Percentiles rank a stretch among this genome's conserved stretches.
Evolutionary conservation across 2,329 filamentous ascomycete genomes (phyloP).

Genomic region (Penicillium brasilianum): DNA sequence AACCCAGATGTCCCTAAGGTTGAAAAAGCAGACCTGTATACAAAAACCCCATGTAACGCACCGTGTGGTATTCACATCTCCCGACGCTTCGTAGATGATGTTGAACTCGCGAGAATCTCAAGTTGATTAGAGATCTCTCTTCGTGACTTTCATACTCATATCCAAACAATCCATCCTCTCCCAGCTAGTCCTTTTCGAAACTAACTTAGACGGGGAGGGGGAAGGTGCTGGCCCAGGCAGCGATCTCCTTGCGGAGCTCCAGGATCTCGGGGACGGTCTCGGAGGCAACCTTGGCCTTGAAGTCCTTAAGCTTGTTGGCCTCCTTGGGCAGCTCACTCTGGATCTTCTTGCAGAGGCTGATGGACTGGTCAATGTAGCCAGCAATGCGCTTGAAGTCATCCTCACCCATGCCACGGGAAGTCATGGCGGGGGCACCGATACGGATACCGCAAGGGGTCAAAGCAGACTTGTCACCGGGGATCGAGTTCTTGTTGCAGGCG

Average conservation of each 20-base stretch:
- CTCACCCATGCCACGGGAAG: slow-evolving; percentile 88
- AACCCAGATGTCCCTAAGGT: slow-evolving; percentile 46
- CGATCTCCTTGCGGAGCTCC: slow-evolving; percentile 85
- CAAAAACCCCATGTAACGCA: slow-evolving; percentile 41
- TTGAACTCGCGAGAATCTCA: slow-evolving; percentile 40
- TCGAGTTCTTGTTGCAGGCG: slow-evolving; percentile 99
- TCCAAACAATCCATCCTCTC: slow-evolving; percentile 8
- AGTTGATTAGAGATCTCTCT: slow-evolving; percentile 21
- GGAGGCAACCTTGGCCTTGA: slow-evolving; percentile 86
- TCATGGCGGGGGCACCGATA: slow-evolving; percentile 98
- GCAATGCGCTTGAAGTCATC: slow-evolving; percentile 92
- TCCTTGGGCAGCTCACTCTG: slow-evolving; percentile 88
- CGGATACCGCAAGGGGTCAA: slow-evolving; percentile 93
- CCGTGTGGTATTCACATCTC: slow-evolving; percentile 29
- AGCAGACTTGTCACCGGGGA: slow-evolving; percentile 96
- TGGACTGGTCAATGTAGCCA: slow-evolving; percentile 82
- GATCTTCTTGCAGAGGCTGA: slow-evolving; percentile 88
- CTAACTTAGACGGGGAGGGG: slow-evolving; percentile 70
- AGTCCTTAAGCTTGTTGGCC: slow-evolving; percentile 99
- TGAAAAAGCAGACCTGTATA: slow-evolving; percentile 49
- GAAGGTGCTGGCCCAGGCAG: slow-evolving; percentile 84
- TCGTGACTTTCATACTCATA: slow-evolving; percentile 28
- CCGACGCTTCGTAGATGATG: slow-evolving; percentile 43
- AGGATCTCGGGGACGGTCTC: slow-evolving; percentile 83
- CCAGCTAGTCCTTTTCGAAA: slow-evolving; percentile 9